phyloP scores from a whole-genome alignment of 306 rosid species.

The Pterocarpus santalinus region DNA sequence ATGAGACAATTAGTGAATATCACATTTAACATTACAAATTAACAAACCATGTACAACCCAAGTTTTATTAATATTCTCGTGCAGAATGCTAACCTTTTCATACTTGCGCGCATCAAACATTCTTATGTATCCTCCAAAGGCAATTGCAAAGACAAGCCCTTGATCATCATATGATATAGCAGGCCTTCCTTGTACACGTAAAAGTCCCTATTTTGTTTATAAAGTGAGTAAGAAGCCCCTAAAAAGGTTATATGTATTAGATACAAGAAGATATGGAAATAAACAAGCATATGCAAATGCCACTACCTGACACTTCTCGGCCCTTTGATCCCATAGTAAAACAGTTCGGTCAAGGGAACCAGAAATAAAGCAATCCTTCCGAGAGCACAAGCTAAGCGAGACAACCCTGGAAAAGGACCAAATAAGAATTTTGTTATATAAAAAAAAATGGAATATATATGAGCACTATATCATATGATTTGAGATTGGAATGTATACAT shows the following conservation, averaged over 20 bases:
- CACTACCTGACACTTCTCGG: conserved; percentile 91
- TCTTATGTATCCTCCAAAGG: conserved; percentile 89
- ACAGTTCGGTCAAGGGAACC: conserved; percentile 95
- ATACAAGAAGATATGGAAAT: conserved; percentile 34
- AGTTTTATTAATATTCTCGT: conserved; percentile 14
- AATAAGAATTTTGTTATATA: neutral
- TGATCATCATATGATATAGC: conserved; percentile 93
- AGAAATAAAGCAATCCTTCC: conserved; percentile 88
- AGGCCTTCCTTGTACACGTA: conserved; percentile 97
- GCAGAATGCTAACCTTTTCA: conserved; percentile 73
- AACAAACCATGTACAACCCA: conserved; percentile 12
- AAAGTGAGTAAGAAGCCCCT: conserved; percentile 43
- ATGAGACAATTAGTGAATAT: conserved; percentile 38
- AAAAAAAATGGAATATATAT: neutral
- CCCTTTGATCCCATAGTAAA: conserved; percentile 96
- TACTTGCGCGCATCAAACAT: conserved; percentile 92
- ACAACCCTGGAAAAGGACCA: conserved; percentile 74
- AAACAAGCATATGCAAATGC: conserved; percentile 39
- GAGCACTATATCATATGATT: neutral
- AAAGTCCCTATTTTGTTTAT: conserved; percentile 71
- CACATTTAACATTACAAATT: conserved; percentile 32
- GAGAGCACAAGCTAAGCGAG: conserved; percentile 91
- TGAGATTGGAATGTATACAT: conserved; percentile 17
- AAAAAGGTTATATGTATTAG: conserved; percentile 40
- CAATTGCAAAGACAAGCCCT: conserved; percentile 90